A percentile compares a stretch with the other conserved stretches of the same genome.
Conservation (phyloP, 805 yeast genomes). For the Wickerhamomyces xylosicus region DNA sequence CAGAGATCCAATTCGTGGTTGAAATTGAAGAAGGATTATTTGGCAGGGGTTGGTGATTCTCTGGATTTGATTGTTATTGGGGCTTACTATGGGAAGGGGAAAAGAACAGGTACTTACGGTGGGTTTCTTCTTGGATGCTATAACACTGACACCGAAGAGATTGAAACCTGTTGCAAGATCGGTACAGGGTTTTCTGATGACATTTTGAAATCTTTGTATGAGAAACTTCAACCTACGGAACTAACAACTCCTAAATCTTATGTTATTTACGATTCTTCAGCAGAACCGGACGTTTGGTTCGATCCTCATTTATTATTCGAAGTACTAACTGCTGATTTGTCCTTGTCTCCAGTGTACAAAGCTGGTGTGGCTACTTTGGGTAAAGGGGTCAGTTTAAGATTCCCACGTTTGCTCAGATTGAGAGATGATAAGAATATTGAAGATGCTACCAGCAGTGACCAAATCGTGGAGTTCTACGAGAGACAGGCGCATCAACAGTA, state of each 20-base stretch:
- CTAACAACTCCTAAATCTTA: conserved; percentile 55
- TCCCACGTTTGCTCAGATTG: conserved; percentile 75
- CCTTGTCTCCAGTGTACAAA: conserved; percentile 80
- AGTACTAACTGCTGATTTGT: conserved; percentile 83
- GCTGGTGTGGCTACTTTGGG: conserved; percentile 69
- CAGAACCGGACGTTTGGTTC: conserved; percentile 90
- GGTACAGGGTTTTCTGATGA: conserved; percentile 97
- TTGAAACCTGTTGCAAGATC: conserved; percentile 90
- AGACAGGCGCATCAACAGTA: conserved; percentile 38
- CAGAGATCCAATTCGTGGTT: conserved; percentile 94
- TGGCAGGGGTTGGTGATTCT: conserved; percentile 94
- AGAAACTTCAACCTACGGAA: conserved; percentile 57
- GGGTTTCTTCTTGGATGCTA: conserved; percentile 89
- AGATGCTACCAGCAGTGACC: conserved; percentile 80
- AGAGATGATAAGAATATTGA: conserved; percentile 82
- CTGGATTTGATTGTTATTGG: conserved; percentile 89
- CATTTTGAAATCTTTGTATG: conserved; percentile 49
- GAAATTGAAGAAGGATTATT: conserved; percentile 87
- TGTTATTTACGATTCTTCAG: conserved; percentile 58
- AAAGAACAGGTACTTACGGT: conserved; percentile 91
- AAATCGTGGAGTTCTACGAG: conserved; percentile 74
- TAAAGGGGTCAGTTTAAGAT: conserved; percentile 78
- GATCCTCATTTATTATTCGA: conserved; percentile 81
- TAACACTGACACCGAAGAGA: conserved; percentile 85
- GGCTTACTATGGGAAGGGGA: conserved; percentile 89